phyloP scores from a whole-genome alignment of 2,329 filamentous ascomycete genomes.

The Penicillium sclerotigenum region DNA sequence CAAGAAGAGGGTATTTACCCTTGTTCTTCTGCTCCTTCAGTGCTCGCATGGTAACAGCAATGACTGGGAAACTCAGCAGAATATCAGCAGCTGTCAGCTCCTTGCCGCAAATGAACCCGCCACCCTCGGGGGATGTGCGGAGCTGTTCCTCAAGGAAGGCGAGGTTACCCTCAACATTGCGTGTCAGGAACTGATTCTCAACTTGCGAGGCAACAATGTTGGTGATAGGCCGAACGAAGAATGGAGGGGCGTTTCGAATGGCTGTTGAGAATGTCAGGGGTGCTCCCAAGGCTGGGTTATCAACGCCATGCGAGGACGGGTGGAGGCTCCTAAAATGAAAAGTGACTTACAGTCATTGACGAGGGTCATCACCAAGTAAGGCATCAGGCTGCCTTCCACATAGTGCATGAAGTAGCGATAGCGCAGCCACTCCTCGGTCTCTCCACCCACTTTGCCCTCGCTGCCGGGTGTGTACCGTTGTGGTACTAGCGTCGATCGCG shows the following conservation, averaged over 20 bases:
- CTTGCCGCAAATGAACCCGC: constrained; percentile 43
- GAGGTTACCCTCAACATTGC: constrained; percentile 43
- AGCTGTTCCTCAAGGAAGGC: constrained; percentile 47
- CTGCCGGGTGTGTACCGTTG: constrained; percentile 50
- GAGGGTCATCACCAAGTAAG: constrained; percentile 61
- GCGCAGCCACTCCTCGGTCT: constrained; percentile 59
- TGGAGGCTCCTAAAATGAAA: neutral
- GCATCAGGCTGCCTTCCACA: constrained; percentile 79
- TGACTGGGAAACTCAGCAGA: constrained; percentile 47
- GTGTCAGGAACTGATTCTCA: constrained; percentile 39
- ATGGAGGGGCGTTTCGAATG: constrained; percentile 46
- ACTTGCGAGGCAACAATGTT: constrained; percentile 50
- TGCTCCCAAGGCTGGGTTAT: neutral
- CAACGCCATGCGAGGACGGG: neutral
- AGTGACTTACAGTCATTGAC: constrained; percentile 54
- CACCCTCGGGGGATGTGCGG: constrained; percentile 40
- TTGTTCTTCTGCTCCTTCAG: constrained; percentile 33
- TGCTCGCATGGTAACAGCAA: constrained; percentile 36
- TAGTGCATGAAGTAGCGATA: constrained; percentile 76
- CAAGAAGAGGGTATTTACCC: constrained; percentile 39
- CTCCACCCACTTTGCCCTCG: constrained; percentile 55
- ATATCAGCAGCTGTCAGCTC: constrained; percentile 48
- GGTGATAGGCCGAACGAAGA: constrained; percentile 67
- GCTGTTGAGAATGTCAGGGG: constrained; percentile 9
- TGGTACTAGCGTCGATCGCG: constrained; percentile 45